Percentiles rank a stretch among this genome's conserved stretches.
Evolutionary conservation across 73 alveolate species (phyloP).

Genomic region (Paramecium pentaurelia): DNA sequence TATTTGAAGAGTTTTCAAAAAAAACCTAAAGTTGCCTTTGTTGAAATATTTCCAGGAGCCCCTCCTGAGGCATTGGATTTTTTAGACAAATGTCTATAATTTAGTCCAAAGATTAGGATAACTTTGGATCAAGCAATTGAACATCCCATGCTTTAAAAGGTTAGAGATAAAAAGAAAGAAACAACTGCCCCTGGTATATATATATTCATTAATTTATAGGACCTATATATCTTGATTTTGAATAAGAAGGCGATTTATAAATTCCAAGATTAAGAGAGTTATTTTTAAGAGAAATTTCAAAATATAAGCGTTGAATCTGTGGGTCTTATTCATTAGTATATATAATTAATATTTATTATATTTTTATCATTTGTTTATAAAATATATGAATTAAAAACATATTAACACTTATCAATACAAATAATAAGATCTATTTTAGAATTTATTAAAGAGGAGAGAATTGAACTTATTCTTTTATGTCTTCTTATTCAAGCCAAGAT

Average conservation of each 20-base stretch:
- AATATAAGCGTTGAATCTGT: constrained; percentile 40
- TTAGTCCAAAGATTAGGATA: constrained; percentile 86
- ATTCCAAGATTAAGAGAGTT: constrained; percentile 63
- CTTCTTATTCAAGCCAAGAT: constrained; percentile 6
- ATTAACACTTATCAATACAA: neutral
- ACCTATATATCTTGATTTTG: constrained; percentile 64
- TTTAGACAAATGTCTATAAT: constrained; percentile 69
- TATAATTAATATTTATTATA: neutral
- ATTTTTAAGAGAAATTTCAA: constrained; percentile 60
- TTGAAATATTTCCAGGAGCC: constrained; percentile 75
- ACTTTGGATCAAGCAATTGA: constrained; percentile 83
- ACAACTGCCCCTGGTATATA: constrained; percentile 50
- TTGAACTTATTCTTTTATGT: neutral
- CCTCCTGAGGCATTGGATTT: constrained; percentile 80
- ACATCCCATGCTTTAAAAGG: constrained; percentile 74
- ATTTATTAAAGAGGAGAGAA: neutral
- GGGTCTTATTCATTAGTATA: neutral
- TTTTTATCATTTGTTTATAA: neutral
- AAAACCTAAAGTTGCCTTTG: constrained; percentile 67
- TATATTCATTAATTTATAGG: neutral
- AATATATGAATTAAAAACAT: neutral
- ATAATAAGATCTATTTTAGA: neutral
- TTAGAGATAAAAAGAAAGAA: constrained; percentile 61
- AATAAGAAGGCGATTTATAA: constrained; percentile 58
- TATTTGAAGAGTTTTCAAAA: constrained; percentile 79